These are phyloP conservation scores for Jasminum sambac DNA, from an alignment of 257 asterid genomes.

Conservation along the genomic window DNA sequence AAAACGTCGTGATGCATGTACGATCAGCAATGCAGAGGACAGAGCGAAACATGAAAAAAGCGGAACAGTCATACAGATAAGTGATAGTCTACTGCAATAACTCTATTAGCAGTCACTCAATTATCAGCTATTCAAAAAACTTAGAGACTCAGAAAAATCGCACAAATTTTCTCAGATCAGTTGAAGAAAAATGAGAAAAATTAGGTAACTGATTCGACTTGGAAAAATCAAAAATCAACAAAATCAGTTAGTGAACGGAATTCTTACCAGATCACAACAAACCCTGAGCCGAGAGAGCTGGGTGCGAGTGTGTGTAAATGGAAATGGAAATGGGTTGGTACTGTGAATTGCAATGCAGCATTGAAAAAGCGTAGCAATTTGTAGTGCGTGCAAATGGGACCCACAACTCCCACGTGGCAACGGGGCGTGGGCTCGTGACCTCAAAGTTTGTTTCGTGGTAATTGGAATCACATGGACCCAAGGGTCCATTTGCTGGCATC, in stretches of 20 bases:
- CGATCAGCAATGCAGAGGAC: too few species aligned
- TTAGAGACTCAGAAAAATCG: conserved; percentile 5
- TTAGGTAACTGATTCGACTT: not conserved
- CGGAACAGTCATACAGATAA: not conserved
- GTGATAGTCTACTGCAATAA: not conserved
- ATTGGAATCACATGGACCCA: conserved; percentile 16
- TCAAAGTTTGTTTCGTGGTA: conserved; percentile 13
- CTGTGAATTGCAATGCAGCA: not conserved
- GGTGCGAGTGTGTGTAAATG: not conserved
- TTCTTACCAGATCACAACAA: conserved; percentile 25
- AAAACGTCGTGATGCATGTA: too few species aligned
- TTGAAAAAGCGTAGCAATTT: conserved; percentile 11
- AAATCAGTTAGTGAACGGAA: not conserved
- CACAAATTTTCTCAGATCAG: not conserved
- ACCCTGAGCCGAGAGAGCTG: conserved; percentile 1
- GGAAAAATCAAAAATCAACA: not conserved
- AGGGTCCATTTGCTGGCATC: conserved; percentile 20
- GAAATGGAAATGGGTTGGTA: not conserved
- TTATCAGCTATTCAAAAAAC: conserved; percentile 2
- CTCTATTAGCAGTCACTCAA: not conserved
- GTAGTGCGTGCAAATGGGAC: conserved; percentile 11
- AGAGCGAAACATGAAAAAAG: not conserved
- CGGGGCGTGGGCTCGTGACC: conserved; percentile 15
- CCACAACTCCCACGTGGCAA: conserved; percentile 29
- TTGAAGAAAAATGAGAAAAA: not conserved